Base-by-base conservation (phyloP, 2,329 filamentous ascomycete genomes). In the Chalaropsis ovoidea region DNA sequence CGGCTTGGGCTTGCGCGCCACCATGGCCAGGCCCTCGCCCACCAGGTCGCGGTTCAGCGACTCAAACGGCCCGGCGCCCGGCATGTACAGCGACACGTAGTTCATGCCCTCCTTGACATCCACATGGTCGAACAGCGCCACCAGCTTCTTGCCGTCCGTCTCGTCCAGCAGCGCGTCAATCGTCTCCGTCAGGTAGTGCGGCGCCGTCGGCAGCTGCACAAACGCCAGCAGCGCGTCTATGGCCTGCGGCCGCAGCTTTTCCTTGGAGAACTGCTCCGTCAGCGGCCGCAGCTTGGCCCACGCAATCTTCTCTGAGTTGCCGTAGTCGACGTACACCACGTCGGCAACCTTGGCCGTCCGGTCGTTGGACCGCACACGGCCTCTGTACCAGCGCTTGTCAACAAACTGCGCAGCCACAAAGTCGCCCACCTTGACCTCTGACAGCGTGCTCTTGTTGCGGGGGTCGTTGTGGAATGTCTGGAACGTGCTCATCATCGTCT, bases 351-450 rank as follows among this genome's bases (percentile, higher is more conserved):
- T 90, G 72, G 86, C 87, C 8, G 92, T 83, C 68, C 94, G 90
- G 77, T 99, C 94, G 76, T 97, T 96, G 73, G 92, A 86, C 68
- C 92, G 87, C 68, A 99, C 85, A 68, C 87, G 88, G 41, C 89
- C 94, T 68, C 94, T 89, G 79, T 99, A 99, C 93, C 93, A 99
- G 70, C 94, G 86, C 67, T 87, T 85, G 73, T 99, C 94, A 6
- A 86, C 88, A 79, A 97, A 99, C 74, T 89, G 88, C 71, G 93
- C 93, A 1, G 93, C 88, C 31, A 99, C 93, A 68, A 88, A 86
- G 70, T 97, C 92, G 69, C 94, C 94, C 0, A 90, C 85, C 80
- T 96, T 96, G 68, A 94, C 93, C 22, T 89, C 83, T 58, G 85
- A 84, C 54, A 97, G 81, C 17, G 88, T 79, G 68, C 85, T 84